phyloP scores from a whole-genome alignment of 331 rosid species.

The Phaseolus coccineus region DNA sequence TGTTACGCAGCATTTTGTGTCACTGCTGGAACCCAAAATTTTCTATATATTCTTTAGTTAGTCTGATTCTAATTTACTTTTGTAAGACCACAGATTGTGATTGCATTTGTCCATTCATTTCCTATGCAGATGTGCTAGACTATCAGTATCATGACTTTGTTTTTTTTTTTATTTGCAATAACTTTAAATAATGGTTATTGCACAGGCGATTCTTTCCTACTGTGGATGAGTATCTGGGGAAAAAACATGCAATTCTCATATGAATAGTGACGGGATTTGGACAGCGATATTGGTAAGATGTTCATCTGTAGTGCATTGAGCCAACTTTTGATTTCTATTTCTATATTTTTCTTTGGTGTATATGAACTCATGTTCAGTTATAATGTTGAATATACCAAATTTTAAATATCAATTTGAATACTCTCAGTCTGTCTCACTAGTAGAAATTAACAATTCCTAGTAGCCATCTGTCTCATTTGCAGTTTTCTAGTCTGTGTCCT shows the following conservation, averaged over 20 bases:
- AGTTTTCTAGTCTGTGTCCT: not conserved
- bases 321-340: not conserved
- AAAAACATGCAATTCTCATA: not conserved
- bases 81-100: not conserved
- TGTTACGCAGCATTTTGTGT: conserved; percentile 10
- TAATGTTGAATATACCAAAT: conserved; percentile 1
- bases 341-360: not conserved
- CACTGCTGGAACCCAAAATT: not conserved
- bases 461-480: conserved; percentile 17
- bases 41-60: not conserved
- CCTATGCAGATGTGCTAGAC: not conserved
- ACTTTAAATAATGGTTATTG: conserved; percentile 23
- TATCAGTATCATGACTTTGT: not conserved
- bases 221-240: conserved; percentile 4
- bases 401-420: not conserved
- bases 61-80: conserved; percentile 1
- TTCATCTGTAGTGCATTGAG: conserved; percentile 6
- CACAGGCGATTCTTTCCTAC: not conserved
- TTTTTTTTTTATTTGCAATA: conserved; percentile 2
- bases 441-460: conserved; percentile 1
- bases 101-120: not conserved
- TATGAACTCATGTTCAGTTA: not conserved
- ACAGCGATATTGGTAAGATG: not conserved
- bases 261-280: not conserved
- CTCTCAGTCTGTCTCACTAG: not conserved